These are phyloP conservation scores for Nicotiana undulata DNA, from an alignment of 257 asterid genomes.

Conservation along the genomic window DNA sequence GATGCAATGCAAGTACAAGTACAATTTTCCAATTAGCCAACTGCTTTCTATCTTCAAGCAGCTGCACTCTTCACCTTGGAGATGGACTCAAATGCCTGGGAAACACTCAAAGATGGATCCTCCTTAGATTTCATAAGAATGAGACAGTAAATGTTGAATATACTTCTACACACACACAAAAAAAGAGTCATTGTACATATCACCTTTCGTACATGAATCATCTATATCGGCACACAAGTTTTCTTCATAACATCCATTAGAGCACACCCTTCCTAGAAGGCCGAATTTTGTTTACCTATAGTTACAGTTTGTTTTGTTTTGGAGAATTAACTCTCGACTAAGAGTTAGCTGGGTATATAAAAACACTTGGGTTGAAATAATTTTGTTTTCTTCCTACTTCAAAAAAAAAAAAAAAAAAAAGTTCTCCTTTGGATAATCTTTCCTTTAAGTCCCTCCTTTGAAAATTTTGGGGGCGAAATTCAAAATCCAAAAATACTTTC, in stretches of 20 bases:
- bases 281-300: too few relatives aligned
- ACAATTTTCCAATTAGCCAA: conserved; percentile 38
- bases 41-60: conserved; percentile 40
- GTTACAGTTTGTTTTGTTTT: too few relatives aligned
- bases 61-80: conserved; percentile 38
- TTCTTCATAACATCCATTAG: neutral
- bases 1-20: conserved; percentile 52
- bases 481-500: too few relatives aligned
- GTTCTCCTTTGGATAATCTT: too few relatives aligned
- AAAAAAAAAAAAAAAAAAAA: too few relatives aligned
- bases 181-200: conserved; percentile 2
- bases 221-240: neutral
- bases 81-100: conserved; percentile 38
- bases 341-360: too few relatives aligned
- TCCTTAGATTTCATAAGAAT: conserved; percentile 25
- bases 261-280: too few relatives aligned
- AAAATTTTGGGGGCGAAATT: too few relatives aligned
- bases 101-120: conserved; percentile 36
- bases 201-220: neutral
- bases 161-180: neutral
- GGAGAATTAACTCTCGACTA: too few relatives aligned
- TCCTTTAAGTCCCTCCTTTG: too few relatives aligned
- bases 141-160: neutral
- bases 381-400: too few relatives aligned
- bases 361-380: too few relatives aligned